These are phyloP conservation scores for Gracilariopsis chorda DNA, from an alignment of 23 red algal species.

Conservation along the genomic window DNA sequence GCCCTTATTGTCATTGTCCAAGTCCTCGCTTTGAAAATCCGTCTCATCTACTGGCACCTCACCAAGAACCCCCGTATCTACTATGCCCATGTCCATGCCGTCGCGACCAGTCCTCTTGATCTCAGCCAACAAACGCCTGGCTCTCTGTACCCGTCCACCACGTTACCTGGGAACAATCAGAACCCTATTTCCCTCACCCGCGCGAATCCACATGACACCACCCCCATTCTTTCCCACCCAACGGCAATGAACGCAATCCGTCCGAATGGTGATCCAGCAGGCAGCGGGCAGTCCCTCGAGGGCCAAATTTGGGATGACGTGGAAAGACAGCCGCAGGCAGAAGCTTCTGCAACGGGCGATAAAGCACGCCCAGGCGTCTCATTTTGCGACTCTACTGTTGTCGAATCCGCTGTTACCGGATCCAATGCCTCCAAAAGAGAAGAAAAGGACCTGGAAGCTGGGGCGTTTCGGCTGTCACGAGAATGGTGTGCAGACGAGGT, in stretches of 20 bases:
- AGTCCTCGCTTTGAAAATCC: constrained; percentile 47
- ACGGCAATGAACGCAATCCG: not conserved
- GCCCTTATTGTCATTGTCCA: not conserved
- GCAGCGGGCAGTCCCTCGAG: not conserved
- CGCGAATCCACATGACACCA: not conserved
- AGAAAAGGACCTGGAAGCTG: not conserved
- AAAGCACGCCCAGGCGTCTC: not conserved
- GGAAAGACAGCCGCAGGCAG: not conserved
- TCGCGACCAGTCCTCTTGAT: not conserved
- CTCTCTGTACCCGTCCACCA: not conserved
- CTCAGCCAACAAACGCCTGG: not conserved
- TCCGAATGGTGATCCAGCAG: not conserved
- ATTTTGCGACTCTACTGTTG: not conserved
- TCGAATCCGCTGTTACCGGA: not conserved
- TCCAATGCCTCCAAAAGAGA: not conserved
- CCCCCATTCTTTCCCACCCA: not conserved
- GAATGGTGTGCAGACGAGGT: not conserved
- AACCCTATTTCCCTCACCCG: not conserved
- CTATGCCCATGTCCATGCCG: constrained; percentile 39
- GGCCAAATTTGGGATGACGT: not conserved
- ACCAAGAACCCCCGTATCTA: constrained; percentile 63
- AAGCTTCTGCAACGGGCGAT: too few relatives aligned
- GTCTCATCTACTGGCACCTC: constrained; percentile 46
- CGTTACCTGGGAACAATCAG: not conserved
- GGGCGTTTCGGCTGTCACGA: not conserved